These are phyloP conservation scores for Pelargonium citronellum DNA, from an alignment of 441 rosid species.

Conservation along the genomic window DNA sequence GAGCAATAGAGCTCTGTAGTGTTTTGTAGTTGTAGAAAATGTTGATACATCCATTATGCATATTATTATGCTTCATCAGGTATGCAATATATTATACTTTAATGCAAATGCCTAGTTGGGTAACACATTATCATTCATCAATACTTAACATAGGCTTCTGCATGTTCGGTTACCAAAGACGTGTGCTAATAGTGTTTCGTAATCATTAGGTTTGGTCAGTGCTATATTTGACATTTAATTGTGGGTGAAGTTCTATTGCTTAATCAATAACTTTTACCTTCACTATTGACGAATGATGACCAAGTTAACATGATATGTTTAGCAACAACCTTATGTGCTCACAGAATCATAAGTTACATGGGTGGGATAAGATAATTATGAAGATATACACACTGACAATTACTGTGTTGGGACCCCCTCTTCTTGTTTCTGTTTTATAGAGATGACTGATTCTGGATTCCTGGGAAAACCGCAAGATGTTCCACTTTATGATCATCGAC, in stretches of 20 bases:
- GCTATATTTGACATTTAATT: neutral
- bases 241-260: neutral
- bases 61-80: too few relatives aligned
- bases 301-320: neutral
- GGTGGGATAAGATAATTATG: neutral
- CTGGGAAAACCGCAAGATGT: slow-evolving; percentile 5
- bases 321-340: neutral
- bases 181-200: neutral
- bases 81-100: too few relatives aligned
- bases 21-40: too few relatives aligned
- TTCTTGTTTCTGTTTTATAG: neutral
- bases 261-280: neutral
- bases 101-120: too few relatives aligned
- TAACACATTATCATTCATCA: too few relatives aligned
- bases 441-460: slow-evolving; percentile 27
- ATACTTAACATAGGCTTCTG: too few relatives aligned
- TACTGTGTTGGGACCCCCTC: neutral
- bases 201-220: neutral
- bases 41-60: too few relatives aligned
- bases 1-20: too few relatives aligned
- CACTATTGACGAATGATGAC: neutral
- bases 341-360: neutral
- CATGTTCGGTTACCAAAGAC: neutral
- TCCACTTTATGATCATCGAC: slow-evolving; percentile 52
- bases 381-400: neutral